Conservation (phyloP, 805 yeast species). For the Spathaspora gorwiae region DNA sequence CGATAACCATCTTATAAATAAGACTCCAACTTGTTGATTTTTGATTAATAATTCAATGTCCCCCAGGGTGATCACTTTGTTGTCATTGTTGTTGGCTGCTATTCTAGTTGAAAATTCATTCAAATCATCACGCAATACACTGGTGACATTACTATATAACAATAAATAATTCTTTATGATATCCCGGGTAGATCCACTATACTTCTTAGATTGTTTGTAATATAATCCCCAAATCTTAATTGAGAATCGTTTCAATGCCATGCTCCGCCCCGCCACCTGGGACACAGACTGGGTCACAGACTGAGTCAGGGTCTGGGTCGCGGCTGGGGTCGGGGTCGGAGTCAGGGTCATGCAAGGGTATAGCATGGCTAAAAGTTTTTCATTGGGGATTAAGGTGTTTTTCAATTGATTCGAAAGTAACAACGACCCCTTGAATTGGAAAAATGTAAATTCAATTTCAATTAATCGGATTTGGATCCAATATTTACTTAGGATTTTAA, state of each 20-base stretch:
- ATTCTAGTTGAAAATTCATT: not conserved
- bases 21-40: conserved; percentile 13
- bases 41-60: conserved; percentile 8
- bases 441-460: conserved; percentile 23
- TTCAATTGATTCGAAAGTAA: conserved; percentile 20
- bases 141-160: conserved; percentile 12
- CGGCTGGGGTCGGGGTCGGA: too few species aligned
- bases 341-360: too few species aligned
- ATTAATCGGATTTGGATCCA: conserved; percentile 27
- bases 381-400: conserved; percentile 22
- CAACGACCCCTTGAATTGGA: conserved; percentile 24
- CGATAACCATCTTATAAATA: conserved; percentile 22
- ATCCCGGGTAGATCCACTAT: conserved; percentile 7
- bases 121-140: conserved; percentile 7
- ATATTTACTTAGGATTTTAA: conserved; percentile 14
- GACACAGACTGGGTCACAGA: too few species aligned
- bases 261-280: too few species aligned
- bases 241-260: conserved; percentile 6
- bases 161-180: conserved; percentile 15
- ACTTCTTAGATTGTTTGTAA: conserved; percentile 14
- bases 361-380: conserved; percentile 12
- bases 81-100: not conserved
- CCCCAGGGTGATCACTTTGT: not conserved
- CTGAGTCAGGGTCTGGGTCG: too few species aligned
- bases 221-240: conserved; percentile 16